Conservation (phyloP, 257 asterid genomes). For the Plantago elongata region DNA sequence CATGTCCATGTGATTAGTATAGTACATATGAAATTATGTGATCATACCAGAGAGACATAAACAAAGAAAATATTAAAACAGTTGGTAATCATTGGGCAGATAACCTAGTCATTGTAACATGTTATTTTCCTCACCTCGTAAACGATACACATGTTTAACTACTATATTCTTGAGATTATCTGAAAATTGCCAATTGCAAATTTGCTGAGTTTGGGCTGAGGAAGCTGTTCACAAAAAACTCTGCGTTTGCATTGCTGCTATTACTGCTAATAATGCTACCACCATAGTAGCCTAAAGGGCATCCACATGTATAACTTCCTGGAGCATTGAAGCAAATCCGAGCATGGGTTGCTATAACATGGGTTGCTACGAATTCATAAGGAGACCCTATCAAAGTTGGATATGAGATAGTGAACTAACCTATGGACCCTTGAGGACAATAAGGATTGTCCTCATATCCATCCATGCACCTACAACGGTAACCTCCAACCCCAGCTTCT, state of each 20-base stretch:
- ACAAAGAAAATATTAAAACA: no score
- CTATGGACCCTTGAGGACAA: constrained; percentile 24
- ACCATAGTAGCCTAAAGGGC: constrained; percentile 16
- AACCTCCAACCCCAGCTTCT: constrained; percentile 16
- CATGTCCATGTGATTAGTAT: no score
- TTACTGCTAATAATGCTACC: not conserved
- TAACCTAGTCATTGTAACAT: no score
- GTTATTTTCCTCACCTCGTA: no score
- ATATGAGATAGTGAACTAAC: constrained; percentile 12
- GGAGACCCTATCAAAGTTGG: not conserved
- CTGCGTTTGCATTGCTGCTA: constrained; percentile 8
- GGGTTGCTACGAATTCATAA: not conserved
- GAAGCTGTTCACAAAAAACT: constrained; percentile 11
- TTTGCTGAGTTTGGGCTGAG: not conserved
- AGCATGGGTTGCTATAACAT: constrained; percentile 22
- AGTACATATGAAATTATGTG: no score
- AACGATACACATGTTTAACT: no score
- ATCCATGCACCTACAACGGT: constrained; percentile 15
- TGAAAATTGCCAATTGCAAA: constrained; percentile 18
- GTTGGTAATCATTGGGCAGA: no score
- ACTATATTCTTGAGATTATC: no score
- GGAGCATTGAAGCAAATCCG: constrained; percentile 21
- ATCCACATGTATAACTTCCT: constrained; percentile 17
- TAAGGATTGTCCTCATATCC: constrained; percentile 29
- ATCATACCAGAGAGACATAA: no score